These are phyloP conservation scores for Fusarium chuoi DNA, from an alignment of 2,329 filamentous ascomycete species.

Conservation along the genomic window DNA sequence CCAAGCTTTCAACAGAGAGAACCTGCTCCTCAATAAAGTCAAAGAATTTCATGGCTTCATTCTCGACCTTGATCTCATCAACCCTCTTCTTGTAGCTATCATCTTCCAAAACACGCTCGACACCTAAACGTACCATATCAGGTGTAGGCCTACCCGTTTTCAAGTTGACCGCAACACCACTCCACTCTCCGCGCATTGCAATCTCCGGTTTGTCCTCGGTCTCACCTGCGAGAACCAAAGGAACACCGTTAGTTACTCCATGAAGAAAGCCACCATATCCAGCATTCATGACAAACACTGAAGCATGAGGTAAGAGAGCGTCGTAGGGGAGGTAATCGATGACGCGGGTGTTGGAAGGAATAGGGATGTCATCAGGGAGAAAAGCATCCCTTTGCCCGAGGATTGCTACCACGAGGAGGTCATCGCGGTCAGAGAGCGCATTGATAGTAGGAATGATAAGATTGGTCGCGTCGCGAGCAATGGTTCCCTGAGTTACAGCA, in stretches of 20 bases:
- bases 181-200: conserved; percentile 53
- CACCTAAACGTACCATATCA: conserved; percentile 44
- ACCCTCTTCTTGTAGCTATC: conserved; percentile 46
- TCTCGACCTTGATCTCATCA: conserved; percentile 47
- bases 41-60: conserved; percentile 44
- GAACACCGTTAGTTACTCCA: conserved; percentile 56
- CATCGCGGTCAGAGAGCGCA: conserved; percentile 53
- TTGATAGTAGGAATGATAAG: conserved; percentile 58
- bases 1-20: conserved; percentile 5
- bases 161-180: conserved; percentile 59
- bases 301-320: conserved; percentile 54
- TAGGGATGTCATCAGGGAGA: conserved; percentile 38
- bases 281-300: conserved; percentile 59
- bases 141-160: conserved; percentile 47
- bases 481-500: conserved; percentile 60
- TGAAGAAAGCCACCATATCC: conserved; percentile 61
- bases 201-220: conserved; percentile 56
- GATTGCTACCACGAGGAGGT: conserved; percentile 50
- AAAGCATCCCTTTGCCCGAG: conserved; percentile 42
- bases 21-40: conserved; percentile 40
- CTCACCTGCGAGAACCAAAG: conserved; percentile 58
- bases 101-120: conserved; percentile 47
- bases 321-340: conserved; percentile 62
- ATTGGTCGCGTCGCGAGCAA: conserved; percentile 51
- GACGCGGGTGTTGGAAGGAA: conserved; percentile 56